Percentiles rank a stretch among this genome's conserved stretches.
These are phyloP conservation scores for Marchantia paleacea DNA, from an alignment of 225 moss, liverwort and hornwort genomes.

Conservation along the genomic window DNA sequence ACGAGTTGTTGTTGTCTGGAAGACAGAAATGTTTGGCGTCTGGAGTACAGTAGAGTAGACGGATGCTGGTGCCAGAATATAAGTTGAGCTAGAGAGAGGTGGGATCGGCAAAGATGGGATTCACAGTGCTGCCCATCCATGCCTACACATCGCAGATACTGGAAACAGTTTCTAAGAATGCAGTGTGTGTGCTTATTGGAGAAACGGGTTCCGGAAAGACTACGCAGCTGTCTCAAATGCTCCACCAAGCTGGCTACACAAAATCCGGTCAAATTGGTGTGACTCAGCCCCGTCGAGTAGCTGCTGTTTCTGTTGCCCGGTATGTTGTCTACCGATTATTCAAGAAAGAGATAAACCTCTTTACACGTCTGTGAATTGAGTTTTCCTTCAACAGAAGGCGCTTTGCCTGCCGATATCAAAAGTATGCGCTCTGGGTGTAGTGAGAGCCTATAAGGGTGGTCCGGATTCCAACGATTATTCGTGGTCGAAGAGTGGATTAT, in stretches of 20 bases:
- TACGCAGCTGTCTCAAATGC: slow-evolving; percentile 68
- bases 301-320: slow-evolving; percentile 86
- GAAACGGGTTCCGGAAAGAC: slow-evolving; percentile 52
- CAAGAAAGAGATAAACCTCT: background rate
- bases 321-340: background rate
- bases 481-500: background rate
- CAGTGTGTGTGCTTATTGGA: slow-evolving; percentile 43
- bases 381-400: background rate
- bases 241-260: slow-evolving; percentile 79
- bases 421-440: background rate
- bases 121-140: slow-evolving; percentile 42
- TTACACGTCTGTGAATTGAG: background rate
- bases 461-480: background rate
- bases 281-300: slow-evolving; percentile 93
- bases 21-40: too few species aligned
- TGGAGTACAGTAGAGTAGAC: too few species aligned
- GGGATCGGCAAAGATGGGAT: slow-evolving; percentile 28
- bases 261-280: slow-evolving; percentile 66
- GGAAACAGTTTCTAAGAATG: slow-evolving; percentile 30
- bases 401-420: background rate
- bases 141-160: slow-evolving; percentile 38
- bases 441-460: background rate
- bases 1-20: too few species aligned
- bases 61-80: too few species aligned
- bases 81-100: too few species aligned